Evolutionary conservation across 106 monocot species (phyloP).

Genomic region (Cymbidium sinense): DNA sequence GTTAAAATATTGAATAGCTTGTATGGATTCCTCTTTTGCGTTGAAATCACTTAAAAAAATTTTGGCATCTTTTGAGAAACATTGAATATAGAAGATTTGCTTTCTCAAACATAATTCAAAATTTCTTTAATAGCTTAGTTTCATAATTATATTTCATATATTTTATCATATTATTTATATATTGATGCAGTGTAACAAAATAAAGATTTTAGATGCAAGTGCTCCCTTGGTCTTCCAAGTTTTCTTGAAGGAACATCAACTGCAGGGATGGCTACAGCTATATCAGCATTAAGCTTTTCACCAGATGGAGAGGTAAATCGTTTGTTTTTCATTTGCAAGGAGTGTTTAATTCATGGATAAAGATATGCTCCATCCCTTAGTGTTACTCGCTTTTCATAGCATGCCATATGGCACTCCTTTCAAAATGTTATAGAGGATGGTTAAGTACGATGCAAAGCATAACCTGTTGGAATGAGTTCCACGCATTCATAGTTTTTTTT

Average conservation of each 20-base stretch:
- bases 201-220: slow-evolving; percentile 97
- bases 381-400: too few relatives aligned
- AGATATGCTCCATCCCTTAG: not conserved
- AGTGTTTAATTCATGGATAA: not conserved
- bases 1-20: not conserved
- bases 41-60: not conserved
- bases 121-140: not conserved
- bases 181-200: slow-evolving; percentile 64
- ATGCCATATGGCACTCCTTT: too few relatives aligned
- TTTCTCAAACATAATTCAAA: not conserved
- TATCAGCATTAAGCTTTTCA: slow-evolving; percentile 85
- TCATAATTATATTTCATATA: slow-evolving; percentile 1
- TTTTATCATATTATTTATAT: slow-evolving; percentile 4
- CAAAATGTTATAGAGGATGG: too few relatives aligned
- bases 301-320: slow-evolving; percentile 77
- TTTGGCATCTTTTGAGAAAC: not conserved
- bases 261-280: slow-evolving; percentile 43
- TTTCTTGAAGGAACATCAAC: slow-evolving; percentile 56
- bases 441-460: too few relatives aligned
- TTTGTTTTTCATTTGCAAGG: not conserved
- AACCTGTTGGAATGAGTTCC: too few relatives aligned
- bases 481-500: too few relatives aligned
- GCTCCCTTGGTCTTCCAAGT: slow-evolving; percentile 77
- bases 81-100: not conserved
- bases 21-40: not conserved